Percentiles rank a stretch among this genome's conserved stretches.
These are phyloP conservation scores for Physcomitrellopsis africana DNA, from an alignment of 225 moss, liverwort and hornwort species.

Conservation along the genomic window DNA sequence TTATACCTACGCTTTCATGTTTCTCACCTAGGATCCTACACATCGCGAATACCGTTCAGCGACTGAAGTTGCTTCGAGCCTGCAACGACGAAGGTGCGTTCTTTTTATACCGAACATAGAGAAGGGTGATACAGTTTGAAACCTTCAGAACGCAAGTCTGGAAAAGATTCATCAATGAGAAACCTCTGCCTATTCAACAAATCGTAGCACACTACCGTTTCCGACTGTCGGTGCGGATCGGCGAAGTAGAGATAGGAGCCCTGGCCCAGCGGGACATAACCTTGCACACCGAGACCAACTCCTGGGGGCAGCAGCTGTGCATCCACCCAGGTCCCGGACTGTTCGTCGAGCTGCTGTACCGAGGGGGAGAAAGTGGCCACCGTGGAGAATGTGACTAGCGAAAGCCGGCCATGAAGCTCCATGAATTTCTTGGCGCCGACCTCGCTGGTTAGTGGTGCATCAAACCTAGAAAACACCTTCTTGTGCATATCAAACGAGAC, in stretches of 20 bases:
- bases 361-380: constrained; percentile 22
- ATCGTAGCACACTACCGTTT: constrained; percentile 34
- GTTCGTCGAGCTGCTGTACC: constrained; percentile 30
- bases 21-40: too few species aligned
- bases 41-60: too few species aligned
- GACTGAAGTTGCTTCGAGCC: too few species aligned
- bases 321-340: constrained; percentile 30
- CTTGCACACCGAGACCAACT: constrained; percentile 29
- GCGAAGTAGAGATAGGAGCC: constrained; percentile 38
- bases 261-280: constrained; percentile 31
- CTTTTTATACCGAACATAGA: constrained; percentile 31
- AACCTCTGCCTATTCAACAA: constrained; percentile 26
- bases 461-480: constrained; percentile 35
- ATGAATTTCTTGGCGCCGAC: constrained; percentile 48
- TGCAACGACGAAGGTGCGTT: too few species aligned
- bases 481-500: constrained; percentile 36
- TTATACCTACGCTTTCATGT: too few species aligned
- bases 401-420: constrained; percentile 36
- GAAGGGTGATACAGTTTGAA: constrained; percentile 48
- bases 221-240: constrained; percentile 8
- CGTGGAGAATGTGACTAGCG: constrained; percentile 28
- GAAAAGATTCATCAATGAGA: constrained; percentile 17
- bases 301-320: constrained; percentile 24
- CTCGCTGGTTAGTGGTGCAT: constrained; percentile 40
- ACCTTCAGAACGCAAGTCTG: constrained; percentile 32